Evolutionary conservation across 768 basidiomycete species (phyloP), one percentile per base, ranked within the genome.

Genomic region (Tulasnella sp.): DNA sequence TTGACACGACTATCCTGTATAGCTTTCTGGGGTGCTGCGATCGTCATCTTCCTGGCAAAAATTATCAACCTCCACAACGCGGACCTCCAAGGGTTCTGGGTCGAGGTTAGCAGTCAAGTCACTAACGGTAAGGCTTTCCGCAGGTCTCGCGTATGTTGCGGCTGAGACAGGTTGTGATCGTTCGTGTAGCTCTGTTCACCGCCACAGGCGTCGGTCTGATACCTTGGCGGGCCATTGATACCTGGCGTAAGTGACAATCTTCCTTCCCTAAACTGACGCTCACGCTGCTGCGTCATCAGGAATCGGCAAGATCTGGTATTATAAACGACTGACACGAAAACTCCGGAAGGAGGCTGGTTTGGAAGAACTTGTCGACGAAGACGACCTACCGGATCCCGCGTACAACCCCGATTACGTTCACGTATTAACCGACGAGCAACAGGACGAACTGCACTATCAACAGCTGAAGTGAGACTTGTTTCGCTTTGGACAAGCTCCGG

Each of bases 11-110:
- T 39, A 26, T 47, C 19, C 11, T 59, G 26, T 17, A 70, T 41
- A 86, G 92, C 89, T 0, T 94, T 95, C 76, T 95, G 92, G 92
- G 92, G 93, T 17, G 86, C 90, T 26, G 92, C 89, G 3, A 88
- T 95, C 74, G 90, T 93, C 16, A 79, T 93, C 67, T 89, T 93
- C 79, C 80, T 91, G 4, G 81, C 79, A 29, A 87, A 85, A 77
- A 83, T 87, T 62, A 92, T 94, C 78, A 87, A 90, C 76, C 80
- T 90, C 3, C 87, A 90, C 76, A 89, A 90, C 75, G 79, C 82
- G 9, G 84, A 89, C 69, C 85, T 83, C 0, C 89, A 93, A 80
- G 88, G 88, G 29, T 88, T 90, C 71, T 95, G 92, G 93, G 85
- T 92, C 17, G 91, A 93, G 80, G 83, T 91, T 59, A 85, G 85